Evolutionary conservation across 768 basidiomycete species (phyloP).

Genomic region (Lactarius evosmus): DNA sequence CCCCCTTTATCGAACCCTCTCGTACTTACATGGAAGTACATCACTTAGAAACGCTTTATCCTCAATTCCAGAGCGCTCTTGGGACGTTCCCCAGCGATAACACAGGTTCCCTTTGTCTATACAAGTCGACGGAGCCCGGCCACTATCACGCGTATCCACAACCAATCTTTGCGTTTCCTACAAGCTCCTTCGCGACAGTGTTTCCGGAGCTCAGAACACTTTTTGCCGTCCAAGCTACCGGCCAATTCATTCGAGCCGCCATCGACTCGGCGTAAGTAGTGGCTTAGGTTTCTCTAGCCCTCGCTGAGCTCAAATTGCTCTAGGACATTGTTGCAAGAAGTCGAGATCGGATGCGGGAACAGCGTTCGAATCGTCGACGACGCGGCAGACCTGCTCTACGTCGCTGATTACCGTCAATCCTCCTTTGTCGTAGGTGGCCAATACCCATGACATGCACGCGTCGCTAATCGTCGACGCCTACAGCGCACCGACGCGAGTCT

Average conservation of each 20-base stretch:
- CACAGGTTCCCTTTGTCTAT: background rate
- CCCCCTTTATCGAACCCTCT: background rate
- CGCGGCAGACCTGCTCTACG: background rate
- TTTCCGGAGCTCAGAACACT: background rate
- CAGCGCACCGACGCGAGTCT: constrained; percentile 13
- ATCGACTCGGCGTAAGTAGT: constrained; percentile 12
- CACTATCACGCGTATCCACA: background rate
- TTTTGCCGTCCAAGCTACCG: background rate
- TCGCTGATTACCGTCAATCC: background rate
- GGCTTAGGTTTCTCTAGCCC: too few species aligned
- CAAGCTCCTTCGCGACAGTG: rapidly evolving
- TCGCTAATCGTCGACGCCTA: constrained; percentile 1
- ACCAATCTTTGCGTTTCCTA: background rate
- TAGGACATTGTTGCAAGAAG: background rate
- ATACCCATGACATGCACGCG: background rate
- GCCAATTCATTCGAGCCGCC: rapidly evolving
- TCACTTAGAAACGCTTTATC: background rate
- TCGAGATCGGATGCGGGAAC: background rate
- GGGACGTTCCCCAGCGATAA: background rate
- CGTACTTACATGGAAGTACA: background rate
- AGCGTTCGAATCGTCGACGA: background rate
- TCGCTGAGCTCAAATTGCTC: background rate
- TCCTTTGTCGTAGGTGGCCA: constrained; percentile 15
- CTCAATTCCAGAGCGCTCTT: background rate
- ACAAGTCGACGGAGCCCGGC: background rate